Evolutionary conservation across 805 yeast genomes (phyloP), one percentile per base, ranked within the genome.

Genomic region (Dipodascopsis tothii): DNA sequence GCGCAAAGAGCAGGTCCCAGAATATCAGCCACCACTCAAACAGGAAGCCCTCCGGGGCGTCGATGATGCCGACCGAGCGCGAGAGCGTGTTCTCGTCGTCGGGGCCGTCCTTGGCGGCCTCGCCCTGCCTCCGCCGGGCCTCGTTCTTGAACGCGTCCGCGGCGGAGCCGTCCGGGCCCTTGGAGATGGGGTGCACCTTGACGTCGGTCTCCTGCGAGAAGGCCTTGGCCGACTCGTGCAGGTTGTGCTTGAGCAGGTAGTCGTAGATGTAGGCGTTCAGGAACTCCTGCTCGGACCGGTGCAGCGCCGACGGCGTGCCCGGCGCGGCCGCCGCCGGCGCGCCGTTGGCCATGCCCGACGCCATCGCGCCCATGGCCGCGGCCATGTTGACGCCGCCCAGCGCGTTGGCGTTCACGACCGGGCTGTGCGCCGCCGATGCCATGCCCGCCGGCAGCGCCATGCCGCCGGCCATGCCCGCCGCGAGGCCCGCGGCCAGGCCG

Each of bases 21-120:
- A 87, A 88, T 16, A 88, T 78, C 68, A 79, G 86, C 96, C 96
- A 87, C 96, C 96, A 87, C 61, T 88, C 96, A 57, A 77, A 80
- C 20, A 87, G 65, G 57, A 85, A 87, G 4, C 95, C 92, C 55
- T 81, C 84, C 0, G 94, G 92, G 2, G 94, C 81, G 58, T 86
- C 92, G 73, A 83, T 75, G 25, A 48, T 45, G 14, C 52, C 52
- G 33, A 48, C 45, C 14, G 52, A 48, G 30, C 40, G 45, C 23
- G 45, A 25, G 7, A 35, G 35, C 2, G 48, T 38, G 35, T 42
- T 45, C 20, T 21, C 18, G 34, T 17, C 16, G 19, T 27, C 39
- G 11, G 37, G 19, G 16, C 17, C 11, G 33, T 22, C 33, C 22
- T 28, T 37, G n/a, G n/a, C n/a, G n/a, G n/a, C n/a, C n/a, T n/a